Evolutionary conservation across 202 grass and related monocot genomes (phyloP).

Genomic region (Hordeum pubiflorum): DNA sequence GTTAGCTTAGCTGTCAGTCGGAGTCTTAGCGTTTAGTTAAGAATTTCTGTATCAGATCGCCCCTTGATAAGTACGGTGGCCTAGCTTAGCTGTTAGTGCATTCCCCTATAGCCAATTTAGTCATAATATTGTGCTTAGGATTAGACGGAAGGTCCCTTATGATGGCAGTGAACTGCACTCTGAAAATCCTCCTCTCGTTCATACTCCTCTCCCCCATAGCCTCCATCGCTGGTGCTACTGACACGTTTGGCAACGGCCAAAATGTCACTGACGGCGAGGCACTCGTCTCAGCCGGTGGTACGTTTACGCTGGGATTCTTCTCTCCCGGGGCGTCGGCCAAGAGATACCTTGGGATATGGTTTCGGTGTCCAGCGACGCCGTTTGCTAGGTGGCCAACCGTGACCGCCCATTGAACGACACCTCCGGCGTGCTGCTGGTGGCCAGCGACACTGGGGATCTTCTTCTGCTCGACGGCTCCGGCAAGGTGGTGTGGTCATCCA

Average conservation of each 20-base stretch:
- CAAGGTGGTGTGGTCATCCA: conserved; percentile 1
- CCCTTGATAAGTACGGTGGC: neutral
- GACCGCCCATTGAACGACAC: conserved; percentile 4
- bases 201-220: neutral
- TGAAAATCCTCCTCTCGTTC: neutral
- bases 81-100: neutral
- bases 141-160: neutral
- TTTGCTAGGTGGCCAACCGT: conserved; percentile 50
- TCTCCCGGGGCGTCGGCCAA: neutral
- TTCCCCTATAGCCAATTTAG: neutral
- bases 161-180: neutral
- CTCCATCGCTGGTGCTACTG: neutral
- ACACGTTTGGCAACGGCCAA: conserved; percentile 1
- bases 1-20: neutral
- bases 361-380: neutral
- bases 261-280: conserved; percentile 36
- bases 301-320: conserved; percentile 50
- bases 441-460: neutral
- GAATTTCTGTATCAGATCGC: neutral
- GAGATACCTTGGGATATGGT: conserved; percentile 51
- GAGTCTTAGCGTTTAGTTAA: neutral
- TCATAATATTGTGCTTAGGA: neutral
- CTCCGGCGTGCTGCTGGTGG: neutral
- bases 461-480: conserved; percentile 16
- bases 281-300: neutral